These are phyloP conservation scores for Trypanosoma conorhini DNA, from an alignment of 208 protist species.

Conservation along the genomic window DNA sequence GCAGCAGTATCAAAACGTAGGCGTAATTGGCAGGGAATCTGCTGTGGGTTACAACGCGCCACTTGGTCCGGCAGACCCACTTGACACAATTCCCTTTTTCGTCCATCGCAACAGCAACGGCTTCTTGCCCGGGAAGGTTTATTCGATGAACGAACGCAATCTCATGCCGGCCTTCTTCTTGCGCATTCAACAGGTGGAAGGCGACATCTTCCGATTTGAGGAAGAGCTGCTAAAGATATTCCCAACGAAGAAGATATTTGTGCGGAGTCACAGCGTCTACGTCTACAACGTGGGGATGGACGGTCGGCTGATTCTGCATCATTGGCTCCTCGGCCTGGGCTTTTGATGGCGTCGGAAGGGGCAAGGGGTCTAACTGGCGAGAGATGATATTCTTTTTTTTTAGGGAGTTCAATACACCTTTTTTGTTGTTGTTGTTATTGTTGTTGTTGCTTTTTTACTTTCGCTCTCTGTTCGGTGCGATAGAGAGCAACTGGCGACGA, in stretches of 20 bases:
- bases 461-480: no score
- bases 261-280: conserved; percentile 62
- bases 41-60: conserved; percentile 74
- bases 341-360: conserved; percentile 39
- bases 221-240: conserved; percentile 93
- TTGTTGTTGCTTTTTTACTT: conserved; percentile 21
- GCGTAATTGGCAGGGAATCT: conserved; percentile 43
- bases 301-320: conserved; percentile 65
- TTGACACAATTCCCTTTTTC: conserved; percentile 83
- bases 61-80: conserved; percentile 71
- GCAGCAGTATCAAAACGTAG: conserved; percentile 32
- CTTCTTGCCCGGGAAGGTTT: conserved; percentile 63
- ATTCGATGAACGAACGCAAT: conserved; percentile 72
- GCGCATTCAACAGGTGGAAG: conserved; percentile 67
- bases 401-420: conserved; percentile 5
- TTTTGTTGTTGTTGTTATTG: conserved; percentile 18
- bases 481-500: no score
- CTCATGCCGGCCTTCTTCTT: conserved; percentile 78
- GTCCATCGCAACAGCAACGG: conserved; percentile 84
- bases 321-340: conserved; percentile 86
- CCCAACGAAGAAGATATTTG: conserved; percentile 89
- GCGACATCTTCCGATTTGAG: conserved; percentile 82
- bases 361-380: not conserved
- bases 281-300: conserved; percentile 87
- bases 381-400: not conserved